phyloP scores from a whole-genome alignment of 176 grass and related monocot genomes.

The Triticum turgidum region DNA sequence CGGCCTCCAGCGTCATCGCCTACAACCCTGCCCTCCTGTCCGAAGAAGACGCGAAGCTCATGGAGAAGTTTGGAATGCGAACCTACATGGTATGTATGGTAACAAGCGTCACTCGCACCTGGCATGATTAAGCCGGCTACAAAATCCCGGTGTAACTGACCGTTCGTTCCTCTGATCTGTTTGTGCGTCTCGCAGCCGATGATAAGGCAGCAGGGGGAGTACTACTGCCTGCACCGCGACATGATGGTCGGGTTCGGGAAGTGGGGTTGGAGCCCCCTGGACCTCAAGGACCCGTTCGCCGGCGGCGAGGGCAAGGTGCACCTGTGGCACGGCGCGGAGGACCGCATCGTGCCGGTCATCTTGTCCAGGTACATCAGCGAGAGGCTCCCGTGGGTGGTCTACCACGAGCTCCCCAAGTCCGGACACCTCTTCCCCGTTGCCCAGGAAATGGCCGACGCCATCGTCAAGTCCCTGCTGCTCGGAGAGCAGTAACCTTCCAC shows the following conservation, averaged over 20 bases:
- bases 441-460: constrained; percentile 56
- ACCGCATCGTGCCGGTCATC: constrained; percentile 52
- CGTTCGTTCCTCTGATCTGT: background rate
- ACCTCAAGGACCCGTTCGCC: constrained; percentile 69
- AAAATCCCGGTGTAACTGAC: background rate
- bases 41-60: constrained; percentile 48
- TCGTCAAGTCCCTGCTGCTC: constrained; percentile 54
- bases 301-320: constrained; percentile 53
- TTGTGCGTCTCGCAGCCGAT: constrained; percentile 34
- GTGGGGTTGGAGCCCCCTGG: constrained; percentile 68
- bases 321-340: constrained; percentile 78
- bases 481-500: constrained; percentile 19
- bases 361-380: constrained; percentile 59
- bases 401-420: constrained; percentile 65
- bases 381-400: constrained; percentile 66
- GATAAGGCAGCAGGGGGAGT: constrained; percentile 63
- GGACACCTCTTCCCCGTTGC: constrained; percentile 63
- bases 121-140: background rate
- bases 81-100: constrained; percentile 41
- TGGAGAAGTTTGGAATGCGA: constrained; percentile 32
- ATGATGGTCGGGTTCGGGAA: constrained; percentile 72
- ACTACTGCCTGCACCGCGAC: constrained; percentile 66
- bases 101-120: background rate
- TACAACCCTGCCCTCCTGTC: constrained; percentile 42
- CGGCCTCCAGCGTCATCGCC: constrained; percentile 55